Percentiles rank a stretch among this genome's conserved stretches.
Evolutionary conservation across 2,329 filamentous ascomycete species (phyloP).

Genomic region (Sarocladium brachiariae): DNA sequence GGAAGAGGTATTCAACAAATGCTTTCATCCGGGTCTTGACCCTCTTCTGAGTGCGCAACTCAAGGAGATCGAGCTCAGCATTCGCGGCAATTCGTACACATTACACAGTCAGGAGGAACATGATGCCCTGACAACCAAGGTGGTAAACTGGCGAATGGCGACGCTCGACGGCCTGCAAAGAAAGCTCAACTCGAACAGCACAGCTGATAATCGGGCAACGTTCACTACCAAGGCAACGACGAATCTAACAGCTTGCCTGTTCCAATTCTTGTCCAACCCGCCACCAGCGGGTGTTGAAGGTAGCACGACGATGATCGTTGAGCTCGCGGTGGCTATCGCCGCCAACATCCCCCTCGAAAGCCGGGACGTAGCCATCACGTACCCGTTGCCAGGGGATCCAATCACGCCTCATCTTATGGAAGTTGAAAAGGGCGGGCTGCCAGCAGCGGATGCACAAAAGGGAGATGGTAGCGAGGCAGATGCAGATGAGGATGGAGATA

Average conservation of each 20-base stretch:
- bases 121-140: slow-evolving; percentile 78
- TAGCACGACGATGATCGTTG: slow-evolving; percentile 85
- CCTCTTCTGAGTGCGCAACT: slow-evolving; percentile 66
- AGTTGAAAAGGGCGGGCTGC: slow-evolving; percentile 65
- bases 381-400: slow-evolving; percentile 69
- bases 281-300: slow-evolving; percentile 77
- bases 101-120: slow-evolving; percentile 77
- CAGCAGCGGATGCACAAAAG: slow-evolving; percentile 46
- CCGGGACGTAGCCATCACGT: slow-evolving; percentile 80
- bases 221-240: slow-evolving; percentile 65
- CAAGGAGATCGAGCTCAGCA: slow-evolving; percentile 81
- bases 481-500: slow-evolving; percentile 32
- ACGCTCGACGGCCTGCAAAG: slow-evolving; percentile 86
- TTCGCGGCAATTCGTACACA: slow-evolving; percentile 68
- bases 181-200: slow-evolving; percentile 57
- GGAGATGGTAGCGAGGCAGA: slow-evolving; percentile 25
- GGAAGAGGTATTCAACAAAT: slow-evolving; percentile 83
- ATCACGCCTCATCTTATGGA: slow-evolving; percentile 77
- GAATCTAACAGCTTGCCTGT: slow-evolving; percentile 62
- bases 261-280: slow-evolving; percentile 68
- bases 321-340: slow-evolving; percentile 79
- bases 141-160: slow-evolving; percentile 87
- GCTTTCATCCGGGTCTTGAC: slow-evolving; percentile 87
- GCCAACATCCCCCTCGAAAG: slow-evolving; percentile 85
- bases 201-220: slow-evolving; percentile 56